Evolutionary conservation across 2,329 filamentous ascomycete genomes (phyloP), one percentile per base, ranked within the genome.

Genomic region (Arthrinium phaeospermum): DNA sequence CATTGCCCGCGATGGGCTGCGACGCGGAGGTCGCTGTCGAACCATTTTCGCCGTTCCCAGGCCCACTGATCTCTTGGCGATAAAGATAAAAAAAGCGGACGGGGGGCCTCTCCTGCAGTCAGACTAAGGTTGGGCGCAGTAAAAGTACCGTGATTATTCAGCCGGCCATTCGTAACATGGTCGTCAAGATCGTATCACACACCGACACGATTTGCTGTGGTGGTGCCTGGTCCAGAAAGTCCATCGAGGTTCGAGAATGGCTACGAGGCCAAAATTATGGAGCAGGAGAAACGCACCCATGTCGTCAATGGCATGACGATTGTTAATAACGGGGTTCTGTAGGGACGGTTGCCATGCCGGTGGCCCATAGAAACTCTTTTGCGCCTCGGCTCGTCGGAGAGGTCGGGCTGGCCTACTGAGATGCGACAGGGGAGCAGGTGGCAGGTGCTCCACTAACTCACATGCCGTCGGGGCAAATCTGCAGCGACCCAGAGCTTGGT

Each of bases 181-280:
- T 30, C 53, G 53, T 61, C 53, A 61, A 61, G 53, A 61, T 61
- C 30, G 53, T 37, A 61, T 61, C 53, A 61, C 53, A 30, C 53
- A 22, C 30, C 27, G 30, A 61, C 53, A 57, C 51, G 51, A 34
- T 34, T 57, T 27, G 51, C 51, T 19, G 51, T 57, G 51, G 51
- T 57, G 51, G 16, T 34, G 13, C 27, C 14, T 47, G 45, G 6
- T 8, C 46, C 19, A 8, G 6, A 3, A 49, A 22, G 22, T 22
- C 46, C 49, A 53, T 27, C n/a, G 49, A 53, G 49, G 7, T 27
- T 22, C 19, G 8, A 64, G 4, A 37, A 41, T 41, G 57, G 57
- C 57, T 37, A 41, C 19, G 30, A 64, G 57, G 22, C 8, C 57
- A 64, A 13, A 64, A 64, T 2, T 13, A 64, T 64, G 57, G 57